Conservation (phyloP, 2,329 filamentous ascomycete species). For the Cyclaneusma minus region DNA sequence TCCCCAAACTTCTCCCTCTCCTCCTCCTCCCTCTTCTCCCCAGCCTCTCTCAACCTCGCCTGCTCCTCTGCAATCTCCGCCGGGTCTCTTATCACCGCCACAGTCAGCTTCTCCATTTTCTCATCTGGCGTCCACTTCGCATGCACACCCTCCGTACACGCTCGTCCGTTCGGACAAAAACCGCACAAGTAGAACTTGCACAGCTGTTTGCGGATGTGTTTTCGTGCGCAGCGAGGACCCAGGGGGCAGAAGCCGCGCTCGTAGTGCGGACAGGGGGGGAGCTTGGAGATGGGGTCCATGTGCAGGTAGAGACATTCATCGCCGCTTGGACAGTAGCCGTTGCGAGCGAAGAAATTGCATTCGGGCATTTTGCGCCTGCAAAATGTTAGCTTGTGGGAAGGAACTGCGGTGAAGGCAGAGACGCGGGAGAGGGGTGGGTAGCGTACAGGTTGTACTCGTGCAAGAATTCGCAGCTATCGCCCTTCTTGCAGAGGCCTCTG, state of each 20-base stretch:
- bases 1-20: constrained; percentile 21
- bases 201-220: constrained; percentile 68
- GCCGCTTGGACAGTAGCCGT: constrained; percentile 89
- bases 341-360: constrained; percentile 89
- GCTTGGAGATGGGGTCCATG: constrained; percentile 66
- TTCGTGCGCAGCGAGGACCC: constrained; percentile 73
- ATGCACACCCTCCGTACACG: constrained; percentile 70
- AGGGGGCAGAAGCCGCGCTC: constrained; percentile 89
- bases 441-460: constrained; percentile 86
- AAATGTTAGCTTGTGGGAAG: not conserved
- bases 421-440: too few relatives aligned
- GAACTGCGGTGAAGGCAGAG: not conserved
- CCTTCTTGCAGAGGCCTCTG: constrained; percentile 93
- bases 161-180: constrained; percentile 75
- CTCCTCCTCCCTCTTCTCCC: constrained; percentile 33
- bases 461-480: constrained; percentile 89
- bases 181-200: constrained; percentile 83
- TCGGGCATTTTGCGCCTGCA: constrained; percentile 75
- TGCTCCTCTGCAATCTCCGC: constrained; percentile 42
- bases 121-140: constrained; percentile 58
- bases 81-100: constrained; percentile 46
- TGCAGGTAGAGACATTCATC: constrained; percentile 93
- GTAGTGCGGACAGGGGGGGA: constrained; percentile 78
- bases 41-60: constrained; percentile 33
- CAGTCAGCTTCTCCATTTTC: constrained; percentile 59